phyloP scores from a whole-genome alignment of 176 grass and related monocot species.

The Phoenix dactylifera region DNA sequence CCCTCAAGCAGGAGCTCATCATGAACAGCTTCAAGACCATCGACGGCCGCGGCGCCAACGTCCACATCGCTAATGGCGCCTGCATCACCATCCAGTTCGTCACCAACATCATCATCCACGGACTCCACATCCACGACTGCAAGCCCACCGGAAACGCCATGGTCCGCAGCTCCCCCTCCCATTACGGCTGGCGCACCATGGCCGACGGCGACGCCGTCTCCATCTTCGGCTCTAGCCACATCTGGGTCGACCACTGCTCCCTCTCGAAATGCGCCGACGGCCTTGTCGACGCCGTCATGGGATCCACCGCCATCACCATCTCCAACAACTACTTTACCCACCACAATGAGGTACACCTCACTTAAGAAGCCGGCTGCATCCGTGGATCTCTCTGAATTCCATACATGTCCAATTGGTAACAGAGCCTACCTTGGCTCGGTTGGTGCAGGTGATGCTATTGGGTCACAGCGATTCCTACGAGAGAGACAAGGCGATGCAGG shows the following conservation, averaged over 20 bases:
- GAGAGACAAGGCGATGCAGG: conserved; percentile 80
- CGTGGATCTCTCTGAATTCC: no score
- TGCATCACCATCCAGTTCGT: conserved; percentile 79
- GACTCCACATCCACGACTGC: conserved; percentile 79
- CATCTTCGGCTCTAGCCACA: conserved; percentile 71
- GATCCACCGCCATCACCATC: conserved; percentile 79
- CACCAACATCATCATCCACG: conserved; percentile 78
- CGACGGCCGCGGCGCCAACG: conserved; percentile 62
- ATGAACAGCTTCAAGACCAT: conserved; percentile 97
- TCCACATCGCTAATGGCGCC: conserved; percentile 72
- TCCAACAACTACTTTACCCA: conserved; percentile 82
- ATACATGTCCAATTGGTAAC: no score
- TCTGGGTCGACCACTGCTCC: conserved; percentile 85
- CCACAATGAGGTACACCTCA: conserved; percentile 62
- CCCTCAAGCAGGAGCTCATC: conserved; percentile 64
- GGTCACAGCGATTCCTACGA: conserved; percentile 82
- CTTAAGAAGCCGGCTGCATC: no score
- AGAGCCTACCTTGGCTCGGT: background rate
- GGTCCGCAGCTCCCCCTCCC: conserved; percentile 71
- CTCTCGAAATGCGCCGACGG: conserved; percentile 82
- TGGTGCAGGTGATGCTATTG: conserved; percentile 67
- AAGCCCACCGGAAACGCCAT: conserved; percentile 79
- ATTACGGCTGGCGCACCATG: conserved; percentile 81
- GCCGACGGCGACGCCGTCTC: conserved; percentile 72
- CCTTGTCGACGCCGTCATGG: conserved; percentile 77